Conservation (phyloP, 495 filamentous ascomycete species). For the Trichocladium uniseriatum region DNA sequence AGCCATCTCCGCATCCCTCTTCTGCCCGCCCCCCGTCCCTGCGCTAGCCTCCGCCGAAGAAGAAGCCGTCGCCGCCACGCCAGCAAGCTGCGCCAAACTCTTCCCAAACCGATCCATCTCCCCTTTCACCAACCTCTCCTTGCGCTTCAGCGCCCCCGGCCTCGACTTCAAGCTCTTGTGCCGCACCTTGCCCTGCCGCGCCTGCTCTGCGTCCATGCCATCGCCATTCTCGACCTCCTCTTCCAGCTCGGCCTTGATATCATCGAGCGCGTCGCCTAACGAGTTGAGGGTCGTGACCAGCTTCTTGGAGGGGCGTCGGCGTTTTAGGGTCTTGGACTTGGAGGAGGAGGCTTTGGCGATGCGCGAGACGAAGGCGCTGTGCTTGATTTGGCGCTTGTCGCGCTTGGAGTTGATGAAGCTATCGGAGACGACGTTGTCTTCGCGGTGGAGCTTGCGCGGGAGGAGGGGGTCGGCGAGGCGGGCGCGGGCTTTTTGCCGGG, state of each 20-base stretch:
- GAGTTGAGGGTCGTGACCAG: slow-evolving; percentile 67
- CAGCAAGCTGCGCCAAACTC: slow-evolving; percentile 63
- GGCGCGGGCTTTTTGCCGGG: slow-evolving; percentile 23
- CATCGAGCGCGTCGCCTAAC: slow-evolving; percentile 68
- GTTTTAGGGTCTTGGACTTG: slow-evolving; percentile 30
- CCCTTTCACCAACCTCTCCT: slow-evolving; percentile 62
- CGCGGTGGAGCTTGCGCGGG: slow-evolving; percentile 36
- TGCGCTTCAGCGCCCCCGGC: slow-evolving; percentile 74
- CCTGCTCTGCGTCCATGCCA: slow-evolving; percentile 27
- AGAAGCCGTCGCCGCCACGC: background rate
- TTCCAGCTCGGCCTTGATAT: slow-evolving; percentile 32
- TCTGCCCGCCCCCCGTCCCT: background rate
- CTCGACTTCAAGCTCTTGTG: slow-evolving; percentile 61
- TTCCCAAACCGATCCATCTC: slow-evolving; percentile 75
- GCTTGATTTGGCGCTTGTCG: slow-evolving; percentile 70
- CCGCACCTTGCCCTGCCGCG: slow-evolving; percentile 43
- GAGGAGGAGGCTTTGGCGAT: slow-evolving; percentile 52
- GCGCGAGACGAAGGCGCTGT: slow-evolving; percentile 61
- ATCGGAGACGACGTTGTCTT: slow-evolving; percentile 30
- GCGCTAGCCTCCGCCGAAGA: background rate
- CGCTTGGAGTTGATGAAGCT: slow-evolving; percentile 57
- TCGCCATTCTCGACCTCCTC: slow-evolving; percentile 25
- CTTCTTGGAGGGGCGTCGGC: slow-evolving; percentile 63
- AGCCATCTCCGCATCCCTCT: slow-evolving; percentile 5
- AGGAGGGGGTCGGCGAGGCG: slow-evolving; percentile 26